Evolutionary conservation across 257 asterid species (phyloP).

Genomic region (Solanum chaucha): DNA sequence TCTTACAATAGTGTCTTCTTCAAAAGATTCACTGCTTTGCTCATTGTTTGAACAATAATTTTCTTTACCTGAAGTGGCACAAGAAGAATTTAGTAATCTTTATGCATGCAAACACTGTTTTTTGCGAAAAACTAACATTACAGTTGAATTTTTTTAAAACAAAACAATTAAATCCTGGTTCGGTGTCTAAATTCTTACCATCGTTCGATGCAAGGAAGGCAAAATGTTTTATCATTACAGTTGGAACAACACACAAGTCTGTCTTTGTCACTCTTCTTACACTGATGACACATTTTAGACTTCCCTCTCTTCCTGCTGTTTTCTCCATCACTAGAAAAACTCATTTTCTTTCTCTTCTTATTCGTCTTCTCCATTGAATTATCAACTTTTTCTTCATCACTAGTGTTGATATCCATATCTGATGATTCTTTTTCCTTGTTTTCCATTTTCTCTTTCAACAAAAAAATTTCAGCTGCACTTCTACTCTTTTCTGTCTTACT

Average conservation of each 20-base stretch:
- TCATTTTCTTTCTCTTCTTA: neutral
- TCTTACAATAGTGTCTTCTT: conserved; percentile 2
- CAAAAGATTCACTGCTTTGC: neutral
- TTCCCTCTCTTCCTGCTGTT: neutral
- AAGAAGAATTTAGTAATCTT: neutral
- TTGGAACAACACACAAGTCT: conserved; percentile 30
- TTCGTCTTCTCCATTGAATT: neutral
- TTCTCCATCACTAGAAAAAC: no score
- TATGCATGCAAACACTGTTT: neutral
- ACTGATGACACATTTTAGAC: conserved; percentile 39
- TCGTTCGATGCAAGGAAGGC: conserved; percentile 28
- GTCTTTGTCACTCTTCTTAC: conserved; percentile 37
- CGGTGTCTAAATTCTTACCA: conserved; percentile 9
- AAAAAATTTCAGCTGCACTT: neutral
- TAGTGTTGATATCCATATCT: neutral
- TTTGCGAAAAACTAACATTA: neutral
- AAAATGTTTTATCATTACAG: conserved; percentile 32
- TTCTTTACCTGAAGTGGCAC: conserved; percentile 9
- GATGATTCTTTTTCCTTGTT: no score
- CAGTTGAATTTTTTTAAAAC: neutral
- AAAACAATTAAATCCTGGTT: neutral
- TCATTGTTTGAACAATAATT: conserved; percentile 5
- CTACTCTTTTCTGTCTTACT: neutral
- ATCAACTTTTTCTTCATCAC: neutral
- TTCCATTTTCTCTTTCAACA: neutral